Conservation (phyloP, 345 rosid species). For the Cardamine chenopodiifolia region DNA sequence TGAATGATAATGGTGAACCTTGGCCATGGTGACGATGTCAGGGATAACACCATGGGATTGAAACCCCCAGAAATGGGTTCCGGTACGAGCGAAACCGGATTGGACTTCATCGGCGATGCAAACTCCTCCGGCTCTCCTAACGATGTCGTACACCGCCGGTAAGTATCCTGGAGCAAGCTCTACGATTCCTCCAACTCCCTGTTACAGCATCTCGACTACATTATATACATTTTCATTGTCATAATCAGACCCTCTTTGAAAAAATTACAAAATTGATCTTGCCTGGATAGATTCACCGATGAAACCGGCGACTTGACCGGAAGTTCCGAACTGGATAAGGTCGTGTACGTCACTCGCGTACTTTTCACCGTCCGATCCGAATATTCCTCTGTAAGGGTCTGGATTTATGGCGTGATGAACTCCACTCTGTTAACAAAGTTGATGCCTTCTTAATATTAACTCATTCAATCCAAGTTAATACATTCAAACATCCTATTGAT, state of each 20-base stretch:
- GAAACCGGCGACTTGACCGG: conserved; percentile 83
- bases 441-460: not conserved
- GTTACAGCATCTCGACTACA: not conserved
- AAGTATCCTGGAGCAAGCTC: conserved; percentile 91
- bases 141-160: conserved; percentile 61
- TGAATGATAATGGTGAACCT: conserved; percentile 48
- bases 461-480: not conserved
- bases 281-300: conserved; percentile 89
- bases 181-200: conserved; percentile 96
- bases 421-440: conserved; percentile 64
- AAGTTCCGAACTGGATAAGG: conserved; percentile 75
- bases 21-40: conserved; percentile 95
- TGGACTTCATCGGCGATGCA: conserved; percentile 95
- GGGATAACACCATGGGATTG: conserved; percentile 82
- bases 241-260: not conserved
- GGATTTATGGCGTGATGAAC: conserved; percentile 94
- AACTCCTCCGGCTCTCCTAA: conserved; percentile 82
- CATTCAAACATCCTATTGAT: not conserved
- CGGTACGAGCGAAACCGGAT: conserved; percentile 77
- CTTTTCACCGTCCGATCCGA: conserved; percentile 81
- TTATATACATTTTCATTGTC: not conserved
- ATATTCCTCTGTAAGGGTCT: conserved; percentile 87
- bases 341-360: conserved; percentile 86
- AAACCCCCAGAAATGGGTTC: conserved; percentile 86
- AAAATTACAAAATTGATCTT: not conserved